phyloP scores from a whole-genome alignment of 139 green algal genomes.

The Closterium sp. region DNA sequence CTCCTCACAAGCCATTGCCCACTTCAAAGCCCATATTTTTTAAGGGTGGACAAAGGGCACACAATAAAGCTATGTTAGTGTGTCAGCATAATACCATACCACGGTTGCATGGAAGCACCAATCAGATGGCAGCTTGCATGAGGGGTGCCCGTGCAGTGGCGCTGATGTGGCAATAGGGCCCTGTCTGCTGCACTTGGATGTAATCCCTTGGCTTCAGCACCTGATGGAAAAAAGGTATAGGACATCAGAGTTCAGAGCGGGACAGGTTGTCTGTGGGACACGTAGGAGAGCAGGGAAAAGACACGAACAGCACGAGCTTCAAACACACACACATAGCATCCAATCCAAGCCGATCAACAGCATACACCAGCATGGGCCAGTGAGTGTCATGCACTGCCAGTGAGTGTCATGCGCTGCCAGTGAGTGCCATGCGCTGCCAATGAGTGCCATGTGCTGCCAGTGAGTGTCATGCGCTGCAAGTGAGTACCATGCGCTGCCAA shows the following conservation, averaged over 20 bases:
- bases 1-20: background rate
- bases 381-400: too few relatives aligned
- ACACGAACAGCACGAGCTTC: background rate
- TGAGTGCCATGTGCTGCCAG: too few relatives aligned
- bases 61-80: background rate
- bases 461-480: too few relatives aligned
- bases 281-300: background rate
- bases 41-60: background rate
- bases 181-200: constrained; percentile 54
- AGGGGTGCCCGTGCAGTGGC: constrained; percentile 21
- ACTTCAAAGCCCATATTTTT: background rate
- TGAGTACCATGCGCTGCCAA: too few relatives aligned
- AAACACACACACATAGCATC: too few relatives aligned
- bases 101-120: too few relatives aligned
- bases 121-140: constrained; percentile 13
- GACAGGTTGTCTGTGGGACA: background rate
- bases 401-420: too few relatives aligned
- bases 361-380: too few relatives aligned
- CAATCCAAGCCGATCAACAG: too few relatives aligned
- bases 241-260: too few relatives aligned
- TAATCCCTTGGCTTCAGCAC: constrained; percentile 58
- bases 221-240: background rate
- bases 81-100: background rate
- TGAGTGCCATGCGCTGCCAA: too few relatives aligned
- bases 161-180: constrained; percentile 39